A percentile compares a stretch with the other conserved stretches of the same genome.
phyloP scores from a whole-genome alignment of 2,329 filamentous ascomycete genomes.

The Fusarium floridanum region DNA sequence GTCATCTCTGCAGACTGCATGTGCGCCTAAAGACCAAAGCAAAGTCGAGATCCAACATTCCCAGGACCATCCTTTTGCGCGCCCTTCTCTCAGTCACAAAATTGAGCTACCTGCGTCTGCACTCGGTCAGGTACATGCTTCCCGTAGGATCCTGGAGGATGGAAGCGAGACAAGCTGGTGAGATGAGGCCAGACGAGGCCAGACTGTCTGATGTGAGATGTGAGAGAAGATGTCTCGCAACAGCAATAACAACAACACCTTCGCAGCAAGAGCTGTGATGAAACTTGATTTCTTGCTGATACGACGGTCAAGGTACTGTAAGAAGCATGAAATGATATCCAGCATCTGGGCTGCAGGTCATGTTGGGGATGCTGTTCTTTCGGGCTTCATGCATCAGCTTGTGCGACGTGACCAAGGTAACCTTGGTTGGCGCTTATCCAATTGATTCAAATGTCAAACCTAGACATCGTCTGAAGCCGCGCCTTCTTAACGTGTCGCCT shows the following conservation, averaged over 20 bases:
- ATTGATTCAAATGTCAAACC: constrained; percentile 34
- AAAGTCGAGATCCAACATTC: constrained; percentile 38
- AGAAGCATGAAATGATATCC: constrained; percentile 1
- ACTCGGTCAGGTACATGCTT: constrained; percentile 16
- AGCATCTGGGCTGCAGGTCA: constrained; percentile 17
- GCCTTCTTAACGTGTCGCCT: constrained; percentile 42
- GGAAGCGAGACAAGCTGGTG: constrained; percentile 23
- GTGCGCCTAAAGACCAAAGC: constrained; percentile 26
- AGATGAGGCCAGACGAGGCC: constrained; percentile 13
- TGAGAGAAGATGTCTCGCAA: constrained; percentile 10
- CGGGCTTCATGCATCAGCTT: constrained; percentile 28
- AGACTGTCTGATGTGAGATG: constrained; percentile 22
- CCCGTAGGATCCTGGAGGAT: constrained; percentile 7
- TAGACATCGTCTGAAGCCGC: constrained; percentile 26
- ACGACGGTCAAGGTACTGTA: neutral
- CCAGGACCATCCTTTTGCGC: constrained; percentile 6
- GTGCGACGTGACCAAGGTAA: constrained; percentile 20
- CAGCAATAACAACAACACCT: constrained; percentile 7
- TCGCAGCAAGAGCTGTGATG: constrained; percentile 8
- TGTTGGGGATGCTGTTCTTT: constrained; percentile 27
- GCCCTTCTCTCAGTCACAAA: constrained; percentile 1
- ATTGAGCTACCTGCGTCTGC: constrained; percentile 16
- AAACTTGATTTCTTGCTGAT: constrained; percentile 14
- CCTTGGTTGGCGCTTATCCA: constrained; percentile 21
- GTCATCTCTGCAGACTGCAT: constrained; percentile 41